Percentiles rank a stretch among this genome's conserved stretches.
Conservation (phyloP, 129 eudicot genomes). For the Chrysanthemum lavandulifolium region DNA sequence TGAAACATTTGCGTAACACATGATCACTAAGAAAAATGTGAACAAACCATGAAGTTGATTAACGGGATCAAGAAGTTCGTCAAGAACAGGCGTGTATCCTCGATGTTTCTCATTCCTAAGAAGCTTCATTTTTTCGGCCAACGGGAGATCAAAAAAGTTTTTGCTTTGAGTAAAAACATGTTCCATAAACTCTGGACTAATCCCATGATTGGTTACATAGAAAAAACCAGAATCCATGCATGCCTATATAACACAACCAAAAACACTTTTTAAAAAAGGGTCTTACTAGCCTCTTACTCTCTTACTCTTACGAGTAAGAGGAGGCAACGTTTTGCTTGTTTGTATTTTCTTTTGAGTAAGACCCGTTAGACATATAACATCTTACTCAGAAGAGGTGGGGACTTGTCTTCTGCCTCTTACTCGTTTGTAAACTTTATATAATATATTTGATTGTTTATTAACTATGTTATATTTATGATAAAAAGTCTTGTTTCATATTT, state of each 20-base stretch:
- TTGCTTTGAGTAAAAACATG: conserved; percentile 85
- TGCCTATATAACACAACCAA: conserved; percentile 42
- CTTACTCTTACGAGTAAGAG: too few relatives aligned
- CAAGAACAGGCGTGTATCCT: conserved; percentile 84
- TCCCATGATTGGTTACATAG: conserved; percentile 89
- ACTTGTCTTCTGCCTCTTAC: too few relatives aligned
- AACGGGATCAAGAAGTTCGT: conserved; percentile 76
- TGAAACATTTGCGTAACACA: neutral
- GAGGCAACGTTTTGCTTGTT: too few relatives aligned
- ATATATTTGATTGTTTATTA: too few relatives aligned
- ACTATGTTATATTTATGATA: too few relatives aligned
- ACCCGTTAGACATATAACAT: too few relatives aligned
- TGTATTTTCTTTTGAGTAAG: too few relatives aligned
- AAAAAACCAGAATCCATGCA: conserved; percentile 92
- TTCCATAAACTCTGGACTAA: conserved; percentile 77
- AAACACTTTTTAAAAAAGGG: too few relatives aligned
- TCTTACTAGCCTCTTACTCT: too few relatives aligned
- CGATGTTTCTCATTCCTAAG: conserved; percentile 78
- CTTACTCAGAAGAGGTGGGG: too few relatives aligned
- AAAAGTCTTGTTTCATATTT: too few relatives aligned
- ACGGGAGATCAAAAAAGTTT: conserved; percentile 68
- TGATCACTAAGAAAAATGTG: neutral
- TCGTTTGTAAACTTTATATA: too few relatives aligned
- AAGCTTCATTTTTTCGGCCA: conserved; percentile 77
- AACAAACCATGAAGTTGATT: conserved; percentile 68